Evolutionary conservation across 768 basidiomycete genomes (phyloP).

Genomic region (Crucibulum laeve): DNA sequence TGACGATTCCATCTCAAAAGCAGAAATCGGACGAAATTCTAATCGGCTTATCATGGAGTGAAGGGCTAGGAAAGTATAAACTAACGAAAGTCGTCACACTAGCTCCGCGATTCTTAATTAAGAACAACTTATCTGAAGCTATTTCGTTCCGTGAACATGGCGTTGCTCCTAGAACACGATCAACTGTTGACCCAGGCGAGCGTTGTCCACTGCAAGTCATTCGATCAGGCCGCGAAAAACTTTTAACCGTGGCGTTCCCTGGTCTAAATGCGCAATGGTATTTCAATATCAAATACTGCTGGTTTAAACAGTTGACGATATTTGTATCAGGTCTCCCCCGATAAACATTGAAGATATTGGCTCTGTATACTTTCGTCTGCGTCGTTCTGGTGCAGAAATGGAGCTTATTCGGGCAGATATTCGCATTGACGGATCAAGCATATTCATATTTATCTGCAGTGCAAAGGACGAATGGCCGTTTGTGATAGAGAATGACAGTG

Average conservation of each 20-base stretch:
- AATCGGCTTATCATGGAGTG: slow-evolving; percentile 86
- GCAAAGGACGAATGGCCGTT: slow-evolving; percentile 85
- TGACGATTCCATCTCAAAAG: slow-evolving; percentile 62
- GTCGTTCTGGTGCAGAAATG: slow-evolving; percentile 32
- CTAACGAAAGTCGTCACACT: slow-evolving; percentile 91
- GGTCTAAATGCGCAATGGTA: slow-evolving; percentile 83
- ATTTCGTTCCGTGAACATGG: slow-evolving; percentile 87
- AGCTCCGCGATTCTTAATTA: slow-evolving; percentile 85
- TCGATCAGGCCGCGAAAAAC: slow-evolving; percentile 60
- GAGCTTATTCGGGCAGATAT: slow-evolving; percentile 73
- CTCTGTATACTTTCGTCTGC: slow-evolving; percentile 67
- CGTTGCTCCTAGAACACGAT: slow-evolving; percentile 57
- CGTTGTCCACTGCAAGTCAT: slow-evolving; percentile 65
- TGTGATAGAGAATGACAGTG: slow-evolving; percentile 84
- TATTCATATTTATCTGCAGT: slow-evolving; percentile 73
- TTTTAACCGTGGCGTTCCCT: slow-evolving; percentile 83
- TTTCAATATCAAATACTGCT: slow-evolving; percentile 7
- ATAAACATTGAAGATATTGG: slow-evolving; percentile 93
- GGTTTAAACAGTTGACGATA: not conserved
- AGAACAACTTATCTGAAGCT: slow-evolving; percentile 66
- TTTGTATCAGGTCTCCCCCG: slow-evolving; percentile 86
- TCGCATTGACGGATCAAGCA: slow-evolving; percentile 79
- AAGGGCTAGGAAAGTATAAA: slow-evolving; percentile 97
- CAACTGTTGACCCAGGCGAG: slow-evolving; percentile 61
- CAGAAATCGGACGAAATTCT: slow-evolving; percentile 69